Conservation (phyloP, 352 stramenopile genomes). For the Phytophthora vignae region DNA sequence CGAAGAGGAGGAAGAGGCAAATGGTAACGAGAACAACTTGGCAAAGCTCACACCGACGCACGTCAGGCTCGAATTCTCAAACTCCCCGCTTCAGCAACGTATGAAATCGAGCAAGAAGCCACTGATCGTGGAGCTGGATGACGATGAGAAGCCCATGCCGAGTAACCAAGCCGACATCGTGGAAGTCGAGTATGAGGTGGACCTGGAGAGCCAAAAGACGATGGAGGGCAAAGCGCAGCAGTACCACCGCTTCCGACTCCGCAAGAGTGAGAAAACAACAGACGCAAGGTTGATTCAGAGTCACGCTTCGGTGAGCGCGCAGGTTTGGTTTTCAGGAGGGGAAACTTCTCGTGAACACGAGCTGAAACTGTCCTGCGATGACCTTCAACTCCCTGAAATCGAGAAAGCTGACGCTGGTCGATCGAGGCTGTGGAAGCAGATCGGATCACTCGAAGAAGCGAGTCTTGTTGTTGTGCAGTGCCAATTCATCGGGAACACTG, state of each 20-base stretch:
- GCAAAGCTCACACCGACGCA: constrained; percentile 23
- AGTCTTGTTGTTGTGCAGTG: constrained; percentile 79
- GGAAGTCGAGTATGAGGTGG: constrained; percentile 52
- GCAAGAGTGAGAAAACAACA: not conserved
- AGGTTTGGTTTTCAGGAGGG: constrained; percentile 40
- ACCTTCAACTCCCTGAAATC: constrained; percentile 52
- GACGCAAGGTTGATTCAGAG: constrained; percentile 29
- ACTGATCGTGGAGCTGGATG: constrained; percentile 72
- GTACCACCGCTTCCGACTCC: constrained; percentile 72
- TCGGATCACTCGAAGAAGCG: constrained; percentile 71
- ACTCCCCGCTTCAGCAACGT: constrained; percentile 8
- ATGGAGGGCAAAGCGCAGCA: constrained; percentile 63
- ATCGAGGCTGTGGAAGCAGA: constrained; percentile 74
- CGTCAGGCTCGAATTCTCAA: constrained; percentile 62
- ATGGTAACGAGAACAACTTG: constrained; percentile 13
- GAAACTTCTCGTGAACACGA: constrained; percentile 13
- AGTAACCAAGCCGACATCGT: constrained; percentile 20
- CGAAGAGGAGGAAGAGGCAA: constrained; percentile 12
- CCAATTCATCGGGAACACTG: constrained; percentile 50
- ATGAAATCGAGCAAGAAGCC: constrained; percentile 38
- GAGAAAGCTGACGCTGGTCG: constrained; percentile 7
- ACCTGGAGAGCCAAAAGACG: constrained; percentile 51
- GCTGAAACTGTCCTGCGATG: constrained; percentile 46
- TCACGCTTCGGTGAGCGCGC: constrained; percentile 46
- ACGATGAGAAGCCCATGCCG: constrained; percentile 34